phyloP scores from a whole-genome alignment of 116 monocot species.

The Trichopus zeylanicus region DNA sequence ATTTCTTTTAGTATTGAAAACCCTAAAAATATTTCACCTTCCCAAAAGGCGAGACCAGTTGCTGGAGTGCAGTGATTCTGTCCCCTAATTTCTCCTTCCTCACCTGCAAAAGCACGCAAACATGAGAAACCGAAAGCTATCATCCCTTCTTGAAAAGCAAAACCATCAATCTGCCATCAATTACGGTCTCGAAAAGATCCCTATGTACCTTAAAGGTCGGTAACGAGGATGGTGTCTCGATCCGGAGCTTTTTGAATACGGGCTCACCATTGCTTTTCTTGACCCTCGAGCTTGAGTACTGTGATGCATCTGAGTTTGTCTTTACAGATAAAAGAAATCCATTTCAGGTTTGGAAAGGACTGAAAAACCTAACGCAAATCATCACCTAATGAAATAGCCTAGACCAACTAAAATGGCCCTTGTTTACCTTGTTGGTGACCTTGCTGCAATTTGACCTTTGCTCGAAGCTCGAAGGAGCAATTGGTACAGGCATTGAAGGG shows the following conservation, averaged over 20 bases:
- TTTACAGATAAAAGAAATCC: slow-evolving; percentile 10
- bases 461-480: slow-evolving; percentile 25
- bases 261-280: slow-evolving; percentile 27
- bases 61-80: slow-evolving; percentile 91
- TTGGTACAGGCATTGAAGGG: slow-evolving; percentile 17
- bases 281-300: slow-evolving; percentile 4
- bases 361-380: too few relatives aligned
- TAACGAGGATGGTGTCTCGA: slow-evolving; percentile 61
- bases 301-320: slow-evolving; percentile 19
- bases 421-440: slow-evolving; percentile 13
- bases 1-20: neutral
- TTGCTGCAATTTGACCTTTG: slow-evolving; percentile 27
- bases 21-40: slow-evolving; percentile 32
- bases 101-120: slow-evolving; percentile 41
- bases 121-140: slow-evolving; percentile 9
- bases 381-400: too few relatives aligned
- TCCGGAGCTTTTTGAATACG: slow-evolving; percentile 47
- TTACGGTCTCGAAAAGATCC: neutral
- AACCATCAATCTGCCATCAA: slow-evolving; percentile 4
- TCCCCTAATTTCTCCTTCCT: slow-evolving; percentile 88
- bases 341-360: too few relatives aligned
- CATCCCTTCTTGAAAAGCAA: neutral
- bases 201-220: slow-evolving; percentile 67
- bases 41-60: slow-evolving; percentile 97
- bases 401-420: too few relatives aligned